Base-by-base conservation (phyloP, 2,329 filamentous ascomycete species). In the Fusarium paranaense region DNA sequence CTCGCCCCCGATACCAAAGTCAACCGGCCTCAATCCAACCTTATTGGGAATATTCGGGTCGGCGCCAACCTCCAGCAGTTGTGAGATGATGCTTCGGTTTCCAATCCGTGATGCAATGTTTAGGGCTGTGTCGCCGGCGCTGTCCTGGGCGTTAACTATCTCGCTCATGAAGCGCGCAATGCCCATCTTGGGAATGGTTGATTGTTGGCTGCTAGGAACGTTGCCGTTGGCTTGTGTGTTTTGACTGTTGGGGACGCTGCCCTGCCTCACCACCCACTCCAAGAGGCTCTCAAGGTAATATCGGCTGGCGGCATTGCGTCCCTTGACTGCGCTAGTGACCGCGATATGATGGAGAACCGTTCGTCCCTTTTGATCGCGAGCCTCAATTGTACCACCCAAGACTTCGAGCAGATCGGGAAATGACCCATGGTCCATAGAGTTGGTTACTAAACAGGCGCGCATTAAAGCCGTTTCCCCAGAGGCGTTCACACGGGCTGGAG, bases 321-420 rank as follows among this genome's bases (percentile, higher is more conserved):
- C 96, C 81, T 98, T 98, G 78, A 98, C 97, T 8, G 95, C 97
- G 71, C 95, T 98, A 18, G 97, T 97, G 37, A 98, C 91, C 6
- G 97, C 95, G 78, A 99, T 98, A 80, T 99, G 97, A 80, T 99
- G 97, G 27, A 99, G 86, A 16, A 98, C 95, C 0, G 96, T 98
- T 40, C 97, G 90, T 10, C 95, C 95, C 82, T 95, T 95, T 52
- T 94, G 91, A 81, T 99, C 97, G 25, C 95, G 90, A 50, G 97
- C 91, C 76, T 98, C 95, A 71, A 99, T 97, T 0, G 96, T 96
- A 30, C 94, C 90, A 13, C 95, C 95, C 8, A 99, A 88, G 1
- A 98, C 90, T 76, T 98, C 96, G 1, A 99, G 88, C 2, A 98
- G 87, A 69, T 97, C 95, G 0, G 95, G 94, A 78, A 99, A 99